Evolutionary conservation across 345 rosid genomes (phyloP), one percentile per base, ranked within the genome.

Genomic region (Syzygium jambos): DNA sequence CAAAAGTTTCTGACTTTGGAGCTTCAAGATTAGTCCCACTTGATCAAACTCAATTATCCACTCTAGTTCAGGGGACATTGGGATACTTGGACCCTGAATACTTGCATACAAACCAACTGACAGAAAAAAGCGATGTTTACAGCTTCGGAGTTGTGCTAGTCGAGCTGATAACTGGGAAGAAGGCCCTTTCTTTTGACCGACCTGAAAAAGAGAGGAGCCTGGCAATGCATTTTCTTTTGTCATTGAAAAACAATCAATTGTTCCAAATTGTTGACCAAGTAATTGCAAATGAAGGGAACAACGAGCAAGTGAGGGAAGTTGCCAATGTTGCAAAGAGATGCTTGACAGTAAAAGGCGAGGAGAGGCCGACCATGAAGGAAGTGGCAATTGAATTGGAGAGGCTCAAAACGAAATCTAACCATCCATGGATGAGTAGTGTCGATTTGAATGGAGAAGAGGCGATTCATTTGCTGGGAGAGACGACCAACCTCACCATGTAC

Each of bases 31-130:
- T 92, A 38, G 90, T 92, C 68, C 93, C 86, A n/a, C 16, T 92
- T 51, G 93, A 92, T 53, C 92, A 92, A 25, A 87, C 90, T 17
- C 90, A 91, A 85, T 78, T 93, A 85, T 90, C 92, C 30, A 93
- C 93, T 13, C 46, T 91, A 90, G 90, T 92, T 13, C 91, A 92
- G 23, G 93, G 94, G 51, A 93, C 93, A 19, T 55, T 91, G 54
- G 94, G 93, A 5, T 93, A 93, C 61, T 57, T 93, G 78, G 92
- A 93, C 87, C 94, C 94, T 23, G 93, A 92, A 49, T 93, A 93
- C 88, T 88, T 89, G 59, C 89, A 53, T 4, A 88, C 92, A 1
- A 82, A 86, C 63, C 87, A 86, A 56, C 86, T 86, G 7, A 91
- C 93, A 1, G 88, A 89, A 61, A 92, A 93, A 84, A 93, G 95